Percentiles rank a stretch among this genome's conserved stretches.
phyloP scores from a whole-genome alignment of 306 rosid genomes.

The Fragaria ananassa region DNA sequence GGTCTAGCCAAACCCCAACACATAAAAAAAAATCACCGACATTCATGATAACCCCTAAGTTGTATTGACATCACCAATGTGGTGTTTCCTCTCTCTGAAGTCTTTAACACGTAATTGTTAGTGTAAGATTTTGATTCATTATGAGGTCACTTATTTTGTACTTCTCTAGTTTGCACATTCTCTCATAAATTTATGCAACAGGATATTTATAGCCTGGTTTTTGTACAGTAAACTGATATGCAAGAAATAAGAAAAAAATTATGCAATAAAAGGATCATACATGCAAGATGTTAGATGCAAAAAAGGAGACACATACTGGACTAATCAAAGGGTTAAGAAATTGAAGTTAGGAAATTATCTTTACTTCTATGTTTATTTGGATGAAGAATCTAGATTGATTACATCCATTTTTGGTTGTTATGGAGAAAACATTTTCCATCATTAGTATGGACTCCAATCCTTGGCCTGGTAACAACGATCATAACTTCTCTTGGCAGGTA shows the following conservation, averaged over 20 bases:
- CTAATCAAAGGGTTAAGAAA: not conserved
- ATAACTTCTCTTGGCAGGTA: not conserved
- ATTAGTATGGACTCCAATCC: slow-evolving; percentile 1
- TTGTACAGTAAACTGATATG: not conserved
- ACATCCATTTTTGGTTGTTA: not conserved
- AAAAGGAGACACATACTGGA: not conserved
- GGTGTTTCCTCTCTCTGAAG: not conserved
- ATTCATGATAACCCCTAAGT: not conserved
- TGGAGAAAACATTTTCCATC: not conserved
- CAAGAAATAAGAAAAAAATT: not conserved
- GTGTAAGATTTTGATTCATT: not conserved
- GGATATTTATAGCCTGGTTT: not conserved
- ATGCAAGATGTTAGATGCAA: not conserved
- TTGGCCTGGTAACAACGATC: not conserved
- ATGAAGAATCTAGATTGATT: not conserved
- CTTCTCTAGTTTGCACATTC: not conserved
- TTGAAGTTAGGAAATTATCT: not conserved
- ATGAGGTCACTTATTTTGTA: not conserved
- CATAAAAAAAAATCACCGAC: not conserved
- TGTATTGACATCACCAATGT: not conserved
- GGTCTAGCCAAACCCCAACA: not conserved
- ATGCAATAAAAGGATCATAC: not conserved
- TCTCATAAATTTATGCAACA: not conserved
- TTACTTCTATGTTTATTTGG: not conserved
- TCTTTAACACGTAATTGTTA: not conserved